Conservation (phyloP, 345 rosid genomes). For the Brassica carinata region DNA sequence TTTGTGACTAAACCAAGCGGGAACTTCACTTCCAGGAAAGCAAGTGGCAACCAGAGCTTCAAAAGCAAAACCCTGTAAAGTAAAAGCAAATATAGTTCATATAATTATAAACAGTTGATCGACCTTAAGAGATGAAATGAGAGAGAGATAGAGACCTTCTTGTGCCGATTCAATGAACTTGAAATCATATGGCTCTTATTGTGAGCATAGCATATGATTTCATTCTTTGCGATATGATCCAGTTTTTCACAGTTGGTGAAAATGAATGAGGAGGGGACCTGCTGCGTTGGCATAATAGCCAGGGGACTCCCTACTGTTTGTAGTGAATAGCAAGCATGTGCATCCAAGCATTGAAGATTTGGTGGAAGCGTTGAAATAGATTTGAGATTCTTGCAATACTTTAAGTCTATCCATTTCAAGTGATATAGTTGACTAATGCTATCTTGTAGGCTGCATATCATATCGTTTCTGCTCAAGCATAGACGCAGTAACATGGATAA, state of each 20-base stretch:
- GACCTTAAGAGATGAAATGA: too few species aligned
- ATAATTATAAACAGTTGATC: too few species aligned
- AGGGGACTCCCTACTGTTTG: conserved; percentile 11
- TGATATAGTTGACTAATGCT: conserved; percentile 16
- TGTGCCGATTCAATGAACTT: conserved; percentile 5
- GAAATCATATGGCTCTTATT: neutral
- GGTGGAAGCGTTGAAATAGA: conserved; percentile 26
- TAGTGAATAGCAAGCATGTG: conserved; percentile 6
- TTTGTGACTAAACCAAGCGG: conserved; percentile 8
- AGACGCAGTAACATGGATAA: conserved; percentile 1
- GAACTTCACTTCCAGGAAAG: conserved; percentile 29
- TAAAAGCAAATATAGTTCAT: neutral
- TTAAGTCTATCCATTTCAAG: conserved; percentile 21
- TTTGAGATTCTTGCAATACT: conserved; percentile 24
- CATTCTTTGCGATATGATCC: conserved; percentile 5
- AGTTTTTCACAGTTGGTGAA: conserved; percentile 19
- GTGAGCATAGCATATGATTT: conserved; percentile 17
- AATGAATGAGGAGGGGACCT: neutral
- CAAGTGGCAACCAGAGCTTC: conserved; percentile 16
- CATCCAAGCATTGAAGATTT: conserved; percentile 23
- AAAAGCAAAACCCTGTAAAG: neutral
- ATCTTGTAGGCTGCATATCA: neutral
- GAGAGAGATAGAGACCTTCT: neutral
- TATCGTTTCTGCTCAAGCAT: conserved; percentile 20
- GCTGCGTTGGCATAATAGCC: neutral